These are phyloP conservation scores for Fusarium buharicum DNA, from an alignment of 2,329 filamentous ascomycete species.

Conservation along the genomic window DNA sequence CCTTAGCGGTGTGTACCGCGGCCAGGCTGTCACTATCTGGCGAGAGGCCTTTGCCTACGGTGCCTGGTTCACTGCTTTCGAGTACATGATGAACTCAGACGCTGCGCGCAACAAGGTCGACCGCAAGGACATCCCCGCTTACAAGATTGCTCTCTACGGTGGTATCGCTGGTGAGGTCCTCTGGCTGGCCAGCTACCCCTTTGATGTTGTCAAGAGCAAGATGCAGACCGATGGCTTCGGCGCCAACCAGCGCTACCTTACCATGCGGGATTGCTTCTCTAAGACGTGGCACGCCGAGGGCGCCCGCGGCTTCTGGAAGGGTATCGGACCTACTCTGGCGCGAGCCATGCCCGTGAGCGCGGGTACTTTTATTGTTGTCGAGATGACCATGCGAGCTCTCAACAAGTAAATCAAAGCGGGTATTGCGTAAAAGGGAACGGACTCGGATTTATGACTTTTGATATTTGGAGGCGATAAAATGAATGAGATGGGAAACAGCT, in stretches of 20 bases:
- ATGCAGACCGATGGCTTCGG: constrained; percentile 98
- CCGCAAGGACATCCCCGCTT: constrained; percentile 80
- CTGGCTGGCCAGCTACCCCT: constrained; percentile 93
- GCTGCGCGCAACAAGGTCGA: constrained; percentile 79
- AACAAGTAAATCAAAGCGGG: constrained; percentile 48
- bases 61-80: constrained; percentile 93
- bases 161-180: constrained; percentile 93
- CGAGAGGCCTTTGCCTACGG: constrained; percentile 96
- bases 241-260: constrained; percentile 73
- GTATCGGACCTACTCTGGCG: constrained; percentile 87
- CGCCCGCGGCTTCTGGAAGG: constrained; percentile 89
- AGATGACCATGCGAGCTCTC: constrained; percentile 72
- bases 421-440: not conserved
- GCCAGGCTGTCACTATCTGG: constrained; percentile 83
- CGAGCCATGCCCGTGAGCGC: constrained; percentile 98
- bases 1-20: constrained; percentile 82
- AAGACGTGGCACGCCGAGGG: constrained; percentile 85
- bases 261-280: constrained; percentile 89
- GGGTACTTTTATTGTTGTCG: constrained; percentile 92
- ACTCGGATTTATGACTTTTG: not conserved
- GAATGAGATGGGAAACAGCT: constrained; percentile 9
- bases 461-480: constrained; percentile 16
- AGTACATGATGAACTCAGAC: constrained; percentile 95
- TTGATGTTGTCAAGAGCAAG: constrained; percentile 99
- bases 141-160: constrained; percentile 92